phyloP scores from a whole-genome alignment of 2,329 filamentous ascomycete species.

The Chaetothyriales sp. region DNA sequence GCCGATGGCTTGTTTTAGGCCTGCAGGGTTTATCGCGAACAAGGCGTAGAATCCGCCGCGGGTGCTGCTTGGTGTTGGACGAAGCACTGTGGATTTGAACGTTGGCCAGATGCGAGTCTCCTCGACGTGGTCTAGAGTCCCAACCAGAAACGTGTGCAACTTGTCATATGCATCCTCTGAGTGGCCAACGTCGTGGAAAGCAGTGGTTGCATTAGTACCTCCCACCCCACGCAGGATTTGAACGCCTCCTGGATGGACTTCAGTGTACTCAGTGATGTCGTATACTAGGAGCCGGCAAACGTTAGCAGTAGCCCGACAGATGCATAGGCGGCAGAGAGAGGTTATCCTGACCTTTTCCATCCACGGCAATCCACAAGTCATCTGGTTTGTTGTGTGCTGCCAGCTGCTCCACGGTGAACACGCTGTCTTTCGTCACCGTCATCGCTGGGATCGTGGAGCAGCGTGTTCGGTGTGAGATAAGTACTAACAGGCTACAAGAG shows the following conservation, averaged over 20 bases:
- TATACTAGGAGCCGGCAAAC: constrained; percentile 33
- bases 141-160: constrained; percentile 26
- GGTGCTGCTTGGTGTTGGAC: not conserved
- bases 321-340: not conserved
- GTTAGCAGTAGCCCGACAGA: not conserved
- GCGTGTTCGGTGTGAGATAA: no score
- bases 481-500: no score
- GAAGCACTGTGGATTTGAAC: not conserved
- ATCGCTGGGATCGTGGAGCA: not conserved
- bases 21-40: not conserved
- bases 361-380: constrained; percentile 43
- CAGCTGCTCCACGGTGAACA: constrained; percentile 23
- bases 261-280: constrained; percentile 41
- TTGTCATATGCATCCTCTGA: constrained; percentile 34
- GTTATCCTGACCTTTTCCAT: constrained; percentile 35
- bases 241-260: constrained; percentile 41
- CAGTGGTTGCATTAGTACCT: constrained; percentile 28
- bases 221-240: constrained; percentile 27
- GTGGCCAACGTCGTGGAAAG: constrained; percentile 33
- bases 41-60: no score
- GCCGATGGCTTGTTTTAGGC: not conserved
- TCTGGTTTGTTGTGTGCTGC: constrained; percentile 34
- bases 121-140: constrained; percentile 21
- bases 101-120: not conserved
- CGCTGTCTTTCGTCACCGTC: not conserved